A percentile compares a stretch with the other conserved stretches of the same genome.
Conservation (phyloP, 2,329 filamentous ascomycete genomes). For the Bipolaris bicolor region DNA sequence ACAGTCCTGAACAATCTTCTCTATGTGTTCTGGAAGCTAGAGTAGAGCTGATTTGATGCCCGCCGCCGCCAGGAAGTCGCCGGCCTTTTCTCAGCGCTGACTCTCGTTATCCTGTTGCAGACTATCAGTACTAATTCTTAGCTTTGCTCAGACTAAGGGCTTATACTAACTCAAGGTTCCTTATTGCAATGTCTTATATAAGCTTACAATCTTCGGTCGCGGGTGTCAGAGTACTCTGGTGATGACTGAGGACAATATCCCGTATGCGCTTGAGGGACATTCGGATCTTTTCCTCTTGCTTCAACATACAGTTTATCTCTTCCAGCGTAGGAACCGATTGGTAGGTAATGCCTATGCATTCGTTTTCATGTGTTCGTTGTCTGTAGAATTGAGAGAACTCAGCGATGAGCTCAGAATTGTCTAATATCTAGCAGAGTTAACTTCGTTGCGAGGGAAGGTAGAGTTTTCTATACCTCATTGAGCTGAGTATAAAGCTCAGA, state of each 20-base stretch:
- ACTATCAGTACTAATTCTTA: neutral
- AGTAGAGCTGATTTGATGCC: constrained; percentile 13
- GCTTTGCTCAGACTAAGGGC: constrained; percentile 1
- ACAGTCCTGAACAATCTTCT: neutral
- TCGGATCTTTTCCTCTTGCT: constrained; percentile 1
- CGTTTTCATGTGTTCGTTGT: constrained; percentile 2
- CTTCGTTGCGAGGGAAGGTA: neutral
- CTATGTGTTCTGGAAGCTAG: constrained; percentile 14
- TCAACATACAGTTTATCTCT: constrained; percentile 6
- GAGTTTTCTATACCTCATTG: constrained; percentile 1
- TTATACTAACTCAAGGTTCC: neutral
- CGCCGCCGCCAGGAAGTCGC: constrained; percentile 7
- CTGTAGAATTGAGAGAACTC: constrained; percentile 5
- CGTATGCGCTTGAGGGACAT: constrained; percentile 4
- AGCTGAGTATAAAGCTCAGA: constrained; percentile 3
- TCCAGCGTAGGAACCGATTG: constrained; percentile 2
- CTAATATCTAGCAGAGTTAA: constrained; percentile 3
- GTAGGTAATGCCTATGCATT: neutral
- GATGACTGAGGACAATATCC: constrained; percentile 1
- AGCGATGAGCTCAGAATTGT: neutral
- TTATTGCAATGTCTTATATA: neutral
- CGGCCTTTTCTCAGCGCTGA: constrained; percentile 5
- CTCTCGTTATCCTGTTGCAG: constrained; percentile 3
- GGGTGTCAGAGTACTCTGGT: neutral
- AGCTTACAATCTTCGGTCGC: constrained; percentile 2